These are phyloP conservation scores for Mortierella sp. DNA, from an alignment of 371 early-diverging fungal genomes.

Conservation along the genomic window DNA sequence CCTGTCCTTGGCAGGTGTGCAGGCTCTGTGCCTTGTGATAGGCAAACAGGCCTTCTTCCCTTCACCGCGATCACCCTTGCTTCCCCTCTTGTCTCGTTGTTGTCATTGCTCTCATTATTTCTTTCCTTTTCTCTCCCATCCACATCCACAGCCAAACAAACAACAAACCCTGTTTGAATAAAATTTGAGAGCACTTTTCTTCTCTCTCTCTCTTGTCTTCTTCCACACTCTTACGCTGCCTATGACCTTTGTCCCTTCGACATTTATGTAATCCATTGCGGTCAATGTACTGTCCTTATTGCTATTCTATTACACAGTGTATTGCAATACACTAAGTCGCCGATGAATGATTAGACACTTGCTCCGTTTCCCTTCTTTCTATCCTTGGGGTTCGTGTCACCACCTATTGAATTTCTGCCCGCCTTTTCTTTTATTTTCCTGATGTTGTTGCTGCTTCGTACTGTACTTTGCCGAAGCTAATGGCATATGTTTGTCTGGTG, in stretches of 20 bases:
- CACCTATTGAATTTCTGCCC: not conserved
- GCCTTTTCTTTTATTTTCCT: not conserved
- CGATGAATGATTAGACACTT: not conserved
- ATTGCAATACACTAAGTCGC: slow-evolving; percentile 6
- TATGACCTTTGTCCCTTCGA: not conserved
- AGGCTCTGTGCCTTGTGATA: slow-evolving; percentile 13
- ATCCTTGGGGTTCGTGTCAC: not conserved
- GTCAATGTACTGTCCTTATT: not conserved
- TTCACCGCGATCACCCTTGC: not conserved
- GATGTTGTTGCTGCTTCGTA: too few relatives aligned
- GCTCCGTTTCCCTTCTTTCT: not conserved
- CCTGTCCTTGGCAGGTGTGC: slow-evolving; percentile 9
- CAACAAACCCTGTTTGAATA: not conserved
- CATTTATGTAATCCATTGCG: slow-evolving; percentile 3
- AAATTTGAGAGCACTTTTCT: too few relatives aligned
- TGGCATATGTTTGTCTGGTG: slow-evolving; percentile 10
- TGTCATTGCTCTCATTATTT: not conserved
- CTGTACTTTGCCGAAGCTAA: not conserved
- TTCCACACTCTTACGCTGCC: not conserved
- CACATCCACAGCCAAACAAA: not conserved
- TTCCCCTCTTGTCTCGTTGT: not conserved
- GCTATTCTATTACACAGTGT: not conserved
- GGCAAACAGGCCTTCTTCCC: not conserved
- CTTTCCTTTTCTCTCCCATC: not conserved
- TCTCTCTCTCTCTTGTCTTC: not conserved